Evolutionary conservation across 2,329 filamentous ascomycete species (phyloP), one percentile per base, ranked within the genome.

Genomic region (Arthrobotrys sinensis): DNA sequence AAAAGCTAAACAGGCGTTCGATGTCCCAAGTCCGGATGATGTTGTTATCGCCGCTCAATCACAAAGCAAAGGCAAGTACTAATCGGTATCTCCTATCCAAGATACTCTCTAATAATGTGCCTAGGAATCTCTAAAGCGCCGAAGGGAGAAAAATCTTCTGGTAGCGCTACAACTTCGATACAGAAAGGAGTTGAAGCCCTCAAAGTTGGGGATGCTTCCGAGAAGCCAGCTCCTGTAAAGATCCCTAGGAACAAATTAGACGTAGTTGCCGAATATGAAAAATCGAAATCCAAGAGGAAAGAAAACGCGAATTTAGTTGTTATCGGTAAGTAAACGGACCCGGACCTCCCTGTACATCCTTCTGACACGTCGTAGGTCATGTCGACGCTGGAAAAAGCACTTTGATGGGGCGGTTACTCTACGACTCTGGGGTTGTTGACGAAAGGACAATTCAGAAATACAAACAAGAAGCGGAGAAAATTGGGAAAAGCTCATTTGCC

Each of bases 341-440:
- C 16, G 11, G 14, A 21, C n/a, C 2, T 8, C 1, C 2, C 21
- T 28, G 28, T 40, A 40, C 5, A n/a, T n/a, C 43, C 8, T 19
- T 65, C 79, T 80, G 78, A 69, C 32, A 19, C 4, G 79, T n/a
- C 2, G 70, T 83, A 93, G 94, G 96, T 12, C 96, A 99, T 83
- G 96, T 99, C 69, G 96, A 99, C 84, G 95, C 96, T 65, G 96
- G 96, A 65, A 99, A 99, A 85, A 97, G 94, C 83, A 99, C 96
- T 4, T 88, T 99, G 43, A 98, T 99, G 95, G 96, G 95, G 0
- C 90, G 96, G n/a, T 85, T 99, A 32, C 86, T 99, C 4, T 90
- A 95, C 48, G 96, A 99, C 81, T 88, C 97, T 46, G 92, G 94
- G 76, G 92, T 94, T 28, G 90, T 99, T 5, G 93, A 97, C 81